Evolutionary conservation across 2,329 filamentous ascomycete genomes (phyloP).

Genomic region (Cadophora malorum): DNA sequence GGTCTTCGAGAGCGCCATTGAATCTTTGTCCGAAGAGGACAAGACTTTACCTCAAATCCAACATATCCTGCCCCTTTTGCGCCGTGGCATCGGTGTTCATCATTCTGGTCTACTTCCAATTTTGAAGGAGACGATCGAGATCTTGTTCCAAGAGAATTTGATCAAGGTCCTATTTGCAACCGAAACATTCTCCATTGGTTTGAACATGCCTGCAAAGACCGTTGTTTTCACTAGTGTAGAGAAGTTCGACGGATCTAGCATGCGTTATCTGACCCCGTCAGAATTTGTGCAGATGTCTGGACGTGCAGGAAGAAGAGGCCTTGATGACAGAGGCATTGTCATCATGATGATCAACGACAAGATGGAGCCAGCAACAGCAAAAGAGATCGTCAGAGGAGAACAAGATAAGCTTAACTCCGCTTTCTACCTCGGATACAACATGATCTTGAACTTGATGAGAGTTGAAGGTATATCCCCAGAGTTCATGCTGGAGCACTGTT

Average conservation of each 20-base stretch:
- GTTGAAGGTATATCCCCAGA: conserved; percentile 99
- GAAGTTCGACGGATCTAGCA: conserved; percentile 87
- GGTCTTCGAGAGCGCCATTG: conserved; percentile 92
- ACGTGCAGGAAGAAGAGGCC: conserved; percentile 92
- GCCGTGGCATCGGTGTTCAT: conserved; percentile 94
- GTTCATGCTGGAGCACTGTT: conserved; percentile 98
- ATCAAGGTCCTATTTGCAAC: conserved; percentile 99
- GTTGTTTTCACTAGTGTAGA: conserved; percentile 98
- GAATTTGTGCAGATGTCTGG: conserved; percentile 99
- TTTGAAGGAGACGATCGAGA: conserved; percentile 97
- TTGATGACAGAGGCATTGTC: conserved; percentile 96
- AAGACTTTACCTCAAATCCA: conserved; percentile 87
- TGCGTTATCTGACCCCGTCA: conserved; percentile 86
- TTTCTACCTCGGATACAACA: conserved; percentile 98
- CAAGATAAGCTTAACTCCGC: conserved; percentile 98
- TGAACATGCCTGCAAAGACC: conserved; percentile 99
- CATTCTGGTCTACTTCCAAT: conserved; percentile 95
- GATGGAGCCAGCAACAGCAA: conserved; percentile 93
- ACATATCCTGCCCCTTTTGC: conserved; percentile 85
- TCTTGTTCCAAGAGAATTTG: conserved; percentile 95
- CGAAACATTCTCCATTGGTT: conserved; percentile 96
- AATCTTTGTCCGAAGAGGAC: conserved; percentile 91
- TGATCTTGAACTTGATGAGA: conserved; percentile 94
- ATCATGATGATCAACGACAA: conserved; percentile 99
- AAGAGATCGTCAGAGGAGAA: conserved; percentile 93